These are phyloP conservation scores for Mortierella sp. DNA, from an alignment of 371 early-diverging fungal species.

Conservation along the genomic window DNA sequence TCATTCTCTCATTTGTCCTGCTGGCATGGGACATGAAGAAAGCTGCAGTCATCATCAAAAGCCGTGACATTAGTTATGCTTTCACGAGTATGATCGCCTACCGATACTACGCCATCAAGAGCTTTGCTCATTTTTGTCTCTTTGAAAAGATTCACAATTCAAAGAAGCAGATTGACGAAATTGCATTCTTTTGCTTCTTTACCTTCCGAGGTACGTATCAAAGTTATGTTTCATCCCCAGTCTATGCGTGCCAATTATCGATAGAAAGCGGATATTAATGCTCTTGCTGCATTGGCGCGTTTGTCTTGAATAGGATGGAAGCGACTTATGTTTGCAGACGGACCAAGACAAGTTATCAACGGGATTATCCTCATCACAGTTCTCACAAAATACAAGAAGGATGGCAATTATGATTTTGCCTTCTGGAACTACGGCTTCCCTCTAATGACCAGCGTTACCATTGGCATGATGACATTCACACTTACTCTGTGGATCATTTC, in stretches of 20 bases:
- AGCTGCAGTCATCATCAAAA: constrained; percentile 68
- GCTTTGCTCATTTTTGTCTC: constrained; percentile 85
- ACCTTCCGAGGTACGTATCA: constrained; percentile 67
- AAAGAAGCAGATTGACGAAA: constrained; percentile 70
- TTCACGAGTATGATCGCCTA: constrained; percentile 83
- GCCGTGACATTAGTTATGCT: constrained; percentile 82
- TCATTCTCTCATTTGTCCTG: constrained; percentile 77
- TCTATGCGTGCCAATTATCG: too few relatives aligned
- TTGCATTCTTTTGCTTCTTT: constrained; percentile 91
- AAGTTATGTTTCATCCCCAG: not conserved
- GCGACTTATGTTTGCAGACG: constrained; percentile 86
- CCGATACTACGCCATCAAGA: constrained; percentile 69
- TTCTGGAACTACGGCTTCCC: constrained; percentile 14
- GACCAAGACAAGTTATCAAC: constrained; percentile 85
- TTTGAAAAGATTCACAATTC: constrained; percentile 79
- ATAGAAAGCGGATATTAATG: too few relatives aligned
- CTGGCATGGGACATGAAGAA: constrained; percentile 81
- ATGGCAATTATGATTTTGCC: not conserved
- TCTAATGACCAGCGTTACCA: constrained; percentile 8
- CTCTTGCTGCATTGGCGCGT: constrained; percentile 56
- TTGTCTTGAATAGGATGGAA: constrained; percentile 79
- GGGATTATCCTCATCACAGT: constrained; percentile 39
- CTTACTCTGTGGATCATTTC: constrained; percentile 58
- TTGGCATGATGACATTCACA: constrained; percentile 45
- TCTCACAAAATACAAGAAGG: not conserved